phyloP scores from a whole-genome alignment of 2,329 filamentous ascomycete species.

The Zasmidium angulare region DNA sequence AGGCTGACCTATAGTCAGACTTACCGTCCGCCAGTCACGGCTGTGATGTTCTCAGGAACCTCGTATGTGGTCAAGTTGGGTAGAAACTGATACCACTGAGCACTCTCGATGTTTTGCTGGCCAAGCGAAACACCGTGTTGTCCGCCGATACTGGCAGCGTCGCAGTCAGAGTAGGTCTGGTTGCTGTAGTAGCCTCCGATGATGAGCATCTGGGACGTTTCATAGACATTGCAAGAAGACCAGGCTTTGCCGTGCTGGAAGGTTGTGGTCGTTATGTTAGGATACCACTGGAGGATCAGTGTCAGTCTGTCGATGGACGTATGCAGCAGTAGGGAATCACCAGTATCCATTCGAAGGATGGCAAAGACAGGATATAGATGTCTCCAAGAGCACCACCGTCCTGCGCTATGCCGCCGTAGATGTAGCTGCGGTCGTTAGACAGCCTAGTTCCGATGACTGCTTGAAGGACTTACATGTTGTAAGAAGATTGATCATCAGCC shows the following conservation, averaged over 20 bases:
- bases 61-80: slow-evolving; percentile 49
- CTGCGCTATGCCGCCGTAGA: slow-evolving; percentile 58
- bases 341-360: slow-evolving; percentile 58
- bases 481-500: slow-evolving; percentile 60
- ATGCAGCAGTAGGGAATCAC: background rate
- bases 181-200: slow-evolving; percentile 62
- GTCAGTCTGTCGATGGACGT: background rate
- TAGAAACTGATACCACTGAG: slow-evolving; percentile 49
- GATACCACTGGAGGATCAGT: background rate
- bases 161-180: slow-evolving; percentile 47
- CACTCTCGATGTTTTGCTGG: slow-evolving; percentile 43
- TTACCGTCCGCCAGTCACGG: slow-evolving; percentile 50
- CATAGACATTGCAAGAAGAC: slow-evolving; percentile 55
- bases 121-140: slow-evolving; percentile 54
- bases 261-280: background rate
- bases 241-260: background rate
- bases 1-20: too few species aligned
- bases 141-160: slow-evolving; percentile 48
- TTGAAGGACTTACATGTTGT: slow-evolving; percentile 66
- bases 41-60: slow-evolving; percentile 49
- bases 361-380: slow-evolving; percentile 62
- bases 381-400: slow-evolving; percentile 58
- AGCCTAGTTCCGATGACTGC: too few species aligned
- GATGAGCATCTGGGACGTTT: slow-evolving; percentile 61
- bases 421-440: slow-evolving; percentile 46